Evolutionary conservation across 495 filamentous ascomycete genomes (phyloP).

Genomic region (Bathelium albidoporum): DNA sequence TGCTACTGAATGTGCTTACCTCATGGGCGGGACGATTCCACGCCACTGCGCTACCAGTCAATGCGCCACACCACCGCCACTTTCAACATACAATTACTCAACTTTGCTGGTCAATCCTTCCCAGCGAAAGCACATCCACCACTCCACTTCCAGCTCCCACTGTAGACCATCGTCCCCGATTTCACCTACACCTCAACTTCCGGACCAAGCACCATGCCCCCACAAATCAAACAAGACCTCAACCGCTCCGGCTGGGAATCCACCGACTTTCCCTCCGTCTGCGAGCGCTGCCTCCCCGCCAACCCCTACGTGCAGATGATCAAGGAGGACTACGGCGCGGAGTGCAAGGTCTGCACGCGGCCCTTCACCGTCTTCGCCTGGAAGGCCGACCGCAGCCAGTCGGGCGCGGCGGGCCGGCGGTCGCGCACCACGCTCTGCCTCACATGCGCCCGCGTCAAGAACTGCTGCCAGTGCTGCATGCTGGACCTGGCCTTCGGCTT

Average conservation of each 20-base stretch:
- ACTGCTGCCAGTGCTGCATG: constrained; percentile 99
- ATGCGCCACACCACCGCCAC: too few relatives aligned
- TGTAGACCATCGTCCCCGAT: neutral
- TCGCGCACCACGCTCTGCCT: constrained; percentile 87
- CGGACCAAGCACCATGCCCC: constrained; percentile 38
- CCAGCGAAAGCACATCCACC: neutral
- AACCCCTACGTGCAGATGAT: constrained; percentile 99
- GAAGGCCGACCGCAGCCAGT: constrained; percentile 82
- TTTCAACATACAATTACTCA: too few relatives aligned
- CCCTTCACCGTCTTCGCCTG: constrained; percentile 94
- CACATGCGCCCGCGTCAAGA: constrained; percentile 90
- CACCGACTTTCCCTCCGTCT: constrained; percentile 66
- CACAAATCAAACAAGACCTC: constrained; percentile 86
- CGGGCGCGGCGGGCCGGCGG: too few relatives aligned
- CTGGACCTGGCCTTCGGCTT: constrained; percentile 90
- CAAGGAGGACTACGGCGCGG: constrained; percentile 83
- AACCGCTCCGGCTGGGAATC: constrained; percentile 95
- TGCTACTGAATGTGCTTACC: too few relatives aligned
- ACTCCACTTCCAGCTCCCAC: neutral
- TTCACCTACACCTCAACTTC: neutral
- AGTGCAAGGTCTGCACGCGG: constrained; percentile 77
- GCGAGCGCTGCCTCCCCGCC: constrained; percentile 77
- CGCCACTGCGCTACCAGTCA: too few relatives aligned
- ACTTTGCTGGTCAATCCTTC: neutral
- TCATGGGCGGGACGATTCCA: too few relatives aligned